These are phyloP conservation scores for Grosmannia clavigera DNA, from an alignment of 2,329 filamentous ascomycete genomes.

Conservation along the genomic window DNA sequence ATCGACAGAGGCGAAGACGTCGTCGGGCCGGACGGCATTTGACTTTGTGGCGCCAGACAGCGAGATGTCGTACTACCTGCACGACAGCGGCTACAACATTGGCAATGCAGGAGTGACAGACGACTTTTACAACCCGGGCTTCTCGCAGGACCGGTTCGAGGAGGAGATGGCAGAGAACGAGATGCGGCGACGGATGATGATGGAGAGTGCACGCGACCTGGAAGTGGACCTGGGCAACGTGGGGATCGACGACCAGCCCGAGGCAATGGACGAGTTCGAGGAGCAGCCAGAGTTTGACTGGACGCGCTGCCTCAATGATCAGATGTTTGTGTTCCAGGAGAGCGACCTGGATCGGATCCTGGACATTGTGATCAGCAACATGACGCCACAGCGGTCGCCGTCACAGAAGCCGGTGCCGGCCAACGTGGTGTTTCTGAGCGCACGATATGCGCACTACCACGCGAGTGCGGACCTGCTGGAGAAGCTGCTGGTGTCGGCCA, in stretches of 20 bases:
- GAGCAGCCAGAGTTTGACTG: conserved; percentile 93
- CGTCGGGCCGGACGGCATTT: conserved; percentile 82
- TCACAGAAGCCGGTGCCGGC: conserved; percentile 97
- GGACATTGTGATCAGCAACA: conserved; percentile 92
- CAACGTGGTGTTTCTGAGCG: conserved; percentile 92
- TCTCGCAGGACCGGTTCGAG: conserved; percentile 88
- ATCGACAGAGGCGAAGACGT: conserved; percentile 91
- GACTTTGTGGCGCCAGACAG: conserved; percentile 93
- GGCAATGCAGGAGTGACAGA: conserved; percentile 68
- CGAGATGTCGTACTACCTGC: conserved; percentile 90
- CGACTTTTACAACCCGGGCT: conserved; percentile 88
- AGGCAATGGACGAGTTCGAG: conserved; percentile 57
- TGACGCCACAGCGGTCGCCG: conserved; percentile 90
- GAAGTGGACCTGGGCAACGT: conserved; percentile 94
- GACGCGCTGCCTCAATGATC: conserved; percentile 86
- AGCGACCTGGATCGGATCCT: conserved; percentile 83
- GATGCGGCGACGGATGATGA: conserved; percentile 94
- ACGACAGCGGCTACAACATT: conserved; percentile 86
- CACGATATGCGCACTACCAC: conserved; percentile 93
- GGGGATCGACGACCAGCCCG: conserved; percentile 88
- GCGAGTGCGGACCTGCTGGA: conserved; percentile 74
- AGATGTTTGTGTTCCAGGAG: conserved; percentile 99
- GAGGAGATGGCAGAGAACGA: conserved; percentile 96
- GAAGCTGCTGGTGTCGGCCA: conserved; percentile 69
- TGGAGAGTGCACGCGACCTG: conserved; percentile 92